Percentiles rank a stretch among this genome's conserved stretches.
Evolutionary conservation across 768 basidiomycete genomes (phyloP).

Genomic region (Lactifluus piperatus): DNA sequence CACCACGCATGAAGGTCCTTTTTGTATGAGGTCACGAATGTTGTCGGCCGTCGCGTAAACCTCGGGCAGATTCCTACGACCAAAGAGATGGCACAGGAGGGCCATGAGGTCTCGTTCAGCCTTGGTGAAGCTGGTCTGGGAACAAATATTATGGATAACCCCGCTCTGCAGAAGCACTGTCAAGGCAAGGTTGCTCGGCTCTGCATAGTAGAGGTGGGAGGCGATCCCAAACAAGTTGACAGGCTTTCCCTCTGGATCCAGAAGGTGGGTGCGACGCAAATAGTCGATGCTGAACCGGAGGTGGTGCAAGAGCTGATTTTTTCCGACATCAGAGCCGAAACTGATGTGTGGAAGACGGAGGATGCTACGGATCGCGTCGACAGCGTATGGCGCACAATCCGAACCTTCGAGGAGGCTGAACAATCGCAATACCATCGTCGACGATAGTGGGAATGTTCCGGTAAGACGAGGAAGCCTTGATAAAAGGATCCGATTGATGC

Average conservation of each 20-base stretch:
- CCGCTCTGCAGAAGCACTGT: slow-evolving; percentile 49
- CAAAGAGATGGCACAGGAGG: slow-evolving; percentile 58
- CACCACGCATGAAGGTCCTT: slow-evolving; percentile 48
- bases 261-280: slow-evolving; percentile 46
- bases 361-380: slow-evolving; percentile 42
- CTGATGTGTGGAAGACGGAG: slow-evolving; percentile 51
- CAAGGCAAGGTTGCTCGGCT: slow-evolving; percentile 63
- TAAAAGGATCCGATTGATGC: slow-evolving; percentile 53
- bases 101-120: slow-evolving; percentile 45
- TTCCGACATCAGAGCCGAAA: slow-evolving; percentile 46
- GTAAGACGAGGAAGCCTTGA: slow-evolving; percentile 55
- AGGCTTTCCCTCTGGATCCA: slow-evolving; percentile 46
- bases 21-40: slow-evolving; percentile 29
- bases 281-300: slow-evolving; percentile 66
- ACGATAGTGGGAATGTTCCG: slow-evolving; percentile 58
- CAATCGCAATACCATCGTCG: slow-evolving; percentile 55
- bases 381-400: slow-evolving; percentile 38
- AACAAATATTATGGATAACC: slow-evolving; percentile 49
- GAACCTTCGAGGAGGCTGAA: slow-evolving; percentile 62
- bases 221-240: slow-evolving; percentile 49
- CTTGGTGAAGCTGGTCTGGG: slow-evolving; percentile 28
- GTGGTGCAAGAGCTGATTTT: slow-evolving; percentile 53
- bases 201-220: slow-evolving; percentile 52
- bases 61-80: slow-evolving; percentile 44
- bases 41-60: slow-evolving; percentile 34